Base-by-base conservation (phyloP, 306 rosid species). In the Quercus engelmannii region DNA sequence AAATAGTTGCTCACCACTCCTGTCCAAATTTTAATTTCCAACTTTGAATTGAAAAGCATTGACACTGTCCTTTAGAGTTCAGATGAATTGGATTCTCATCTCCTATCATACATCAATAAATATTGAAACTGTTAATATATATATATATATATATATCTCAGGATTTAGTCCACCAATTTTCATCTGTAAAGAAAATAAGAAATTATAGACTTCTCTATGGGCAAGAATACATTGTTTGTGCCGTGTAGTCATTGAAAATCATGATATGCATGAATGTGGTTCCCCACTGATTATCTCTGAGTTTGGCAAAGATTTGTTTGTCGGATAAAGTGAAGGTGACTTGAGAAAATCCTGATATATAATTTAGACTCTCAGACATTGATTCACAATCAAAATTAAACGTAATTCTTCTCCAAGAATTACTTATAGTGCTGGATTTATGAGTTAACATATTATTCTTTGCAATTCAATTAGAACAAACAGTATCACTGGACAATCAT, bases 401-500 rank as follows among this genome's bases (percentile, higher is more conserved):
- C 23, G 5, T 23, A 10, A 21, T 4, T 59, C 30, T 59, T 23
- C 17, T 11, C 30, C 26, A 59, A 26, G 23, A 49, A 49, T 49
- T 49, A 12, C 54, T 11, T 58, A 73, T 35, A 79, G 71, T 83
- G 78, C 41, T 70, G 68, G 79, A 26, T 31, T 55, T 51, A 52
- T 55, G 68, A 30, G 55, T 61, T 0, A 75, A 35, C 74, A 75
- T 52, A 63, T 81, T 79, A 86, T 75, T 69, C 76, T 82, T 64
- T 79, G 67, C 75, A 63, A 80, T 69, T 80, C 75, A 73, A 76
- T 63, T 74, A 62, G 80, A 79, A 67, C 52, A 35, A 85, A 86
- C 80, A 81, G 96, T 85, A 92, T 88, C 90, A 69, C 78, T 79
- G 18, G 85, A 77, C 75, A 79, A 84, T 86, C 80, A 84, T 76